Evolutionary conservation across 176 grass and related monocot species (phyloP), one percentile per base, ranked within the genome.

Genomic region (Avena eriantha): DNA sequence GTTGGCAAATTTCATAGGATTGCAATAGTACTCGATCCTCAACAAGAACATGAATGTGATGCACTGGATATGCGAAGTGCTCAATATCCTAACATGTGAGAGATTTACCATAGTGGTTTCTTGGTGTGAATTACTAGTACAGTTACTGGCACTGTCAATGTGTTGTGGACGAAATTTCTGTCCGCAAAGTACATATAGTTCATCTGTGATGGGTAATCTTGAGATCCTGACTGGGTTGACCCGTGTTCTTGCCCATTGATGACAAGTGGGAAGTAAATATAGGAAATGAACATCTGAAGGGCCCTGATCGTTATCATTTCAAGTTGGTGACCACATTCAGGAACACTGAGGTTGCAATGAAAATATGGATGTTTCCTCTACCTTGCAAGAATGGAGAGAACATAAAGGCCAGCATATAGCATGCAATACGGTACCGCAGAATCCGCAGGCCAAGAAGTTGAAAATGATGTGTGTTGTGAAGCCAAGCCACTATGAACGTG

Each of bases 71-170:
- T 50, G 57, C 1, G 4, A 61, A 84, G 51, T 17, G 17, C 22
- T 73, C 61, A 77, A 67, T 34, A 6, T 57, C 45, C 11, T 41
- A 68, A 59, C 71, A 68, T 58, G n/a, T 84, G 64, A 70, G 76
- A 53, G 73, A 21, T 46, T 84, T 39, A 8, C 43, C 80, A 46
- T 83, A 15, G n/a, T 21, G 19, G 11, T 53, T 65, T 79, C n/a
- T 55, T 29, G 47, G 45, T 43, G 17, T 33, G 74, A 67, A 67
- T 67, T 67, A 65, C 61, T 65, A 29, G 64, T 18, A 67, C 64
- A 67, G 64, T 34, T 8, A 67, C 34, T 67, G 29, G 15, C 61
- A 16, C 64, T 34, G 31, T 8, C 6, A 67, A 67, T 67, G 5
- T 18, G 6, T 17, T 33, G 31, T 7, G 14, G 14, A 34, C 15